phyloP scores from a whole-genome alignment of 805 yeast genomes.

The Jamesozyma hellenica region DNA sequence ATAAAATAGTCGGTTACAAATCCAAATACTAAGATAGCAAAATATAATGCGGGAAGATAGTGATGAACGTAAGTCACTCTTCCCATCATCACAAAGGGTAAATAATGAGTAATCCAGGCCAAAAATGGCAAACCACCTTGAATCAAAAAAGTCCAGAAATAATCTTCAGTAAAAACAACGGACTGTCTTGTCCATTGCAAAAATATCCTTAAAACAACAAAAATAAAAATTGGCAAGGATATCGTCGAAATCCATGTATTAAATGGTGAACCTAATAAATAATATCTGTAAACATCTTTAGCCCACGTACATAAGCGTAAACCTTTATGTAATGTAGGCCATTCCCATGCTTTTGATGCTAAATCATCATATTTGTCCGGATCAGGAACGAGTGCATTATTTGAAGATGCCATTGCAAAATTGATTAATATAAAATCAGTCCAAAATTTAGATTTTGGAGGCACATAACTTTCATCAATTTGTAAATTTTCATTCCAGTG shows the following conservation, averaged over 20 bases:
- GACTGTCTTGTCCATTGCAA: constrained; percentile 64
- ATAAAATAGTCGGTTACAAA: constrained; percentile 23
- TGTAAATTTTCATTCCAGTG: constrained; percentile 54
- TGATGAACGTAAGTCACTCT: constrained; percentile 96
- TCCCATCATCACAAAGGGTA: constrained; percentile 88
- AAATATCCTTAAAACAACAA: constrained; percentile 33
- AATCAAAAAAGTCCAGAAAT: constrained; percentile 36
- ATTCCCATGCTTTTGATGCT: constrained; percentile 74
- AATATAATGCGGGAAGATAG: constrained; percentile 88
- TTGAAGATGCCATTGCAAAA: constrained; percentile 82
- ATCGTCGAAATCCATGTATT: constrained; percentile 66
- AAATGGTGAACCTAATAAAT: constrained; percentile 66
- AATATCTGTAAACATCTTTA: constrained; percentile 49
- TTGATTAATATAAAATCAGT: constrained; percentile 67
- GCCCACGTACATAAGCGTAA: constrained; percentile 70
- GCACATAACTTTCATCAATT: constrained; percentile 33
- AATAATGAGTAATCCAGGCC: constrained; percentile 82
- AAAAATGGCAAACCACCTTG: constrained; percentile 78
- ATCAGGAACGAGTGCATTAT: constrained; percentile 74
- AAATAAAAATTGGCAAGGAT: constrained; percentile 43
- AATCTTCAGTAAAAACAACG: constrained; percentile 34
- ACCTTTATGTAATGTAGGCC: constrained; percentile 76
- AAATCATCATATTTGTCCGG: constrained; percentile 61
- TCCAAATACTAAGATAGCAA: constrained; percentile 67
- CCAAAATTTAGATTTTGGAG: constrained; percentile 69